These are phyloP conservation scores for Hypsizygus marmoreus DNA, from an alignment of 768 basidiomycete species.

Conservation along the genomic window DNA sequence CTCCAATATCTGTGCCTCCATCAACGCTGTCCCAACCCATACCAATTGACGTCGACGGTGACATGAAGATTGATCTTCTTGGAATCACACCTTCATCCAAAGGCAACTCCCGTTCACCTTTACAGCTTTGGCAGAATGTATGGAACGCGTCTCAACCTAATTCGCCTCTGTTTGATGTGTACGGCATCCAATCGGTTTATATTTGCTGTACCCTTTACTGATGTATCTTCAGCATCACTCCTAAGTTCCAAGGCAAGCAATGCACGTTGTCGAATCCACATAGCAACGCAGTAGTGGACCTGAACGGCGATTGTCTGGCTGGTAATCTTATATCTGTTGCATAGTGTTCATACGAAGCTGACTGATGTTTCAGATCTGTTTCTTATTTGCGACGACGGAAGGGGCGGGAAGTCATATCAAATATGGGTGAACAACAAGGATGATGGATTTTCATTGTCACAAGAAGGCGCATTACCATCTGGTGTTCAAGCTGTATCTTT, in stretches of 20 bases:
- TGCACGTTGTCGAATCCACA: slow-evolving; percentile 89
- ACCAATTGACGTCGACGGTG: slow-evolving; percentile 82
- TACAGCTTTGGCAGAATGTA: slow-evolving; percentile 80
- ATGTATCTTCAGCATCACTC: slow-evolving; percentile 45
- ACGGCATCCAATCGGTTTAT: slow-evolving; percentile 23
- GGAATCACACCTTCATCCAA: slow-evolving; percentile 54
- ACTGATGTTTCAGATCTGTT: slow-evolving; percentile 67
- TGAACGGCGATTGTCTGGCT: slow-evolving; percentile 95
- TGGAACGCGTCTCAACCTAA: slow-evolving; percentile 63
- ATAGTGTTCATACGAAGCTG: not conserved
- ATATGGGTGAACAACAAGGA: slow-evolving; percentile 91
- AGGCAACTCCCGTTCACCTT: slow-evolving; percentile 33
- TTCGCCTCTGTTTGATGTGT: slow-evolving; percentile 70
- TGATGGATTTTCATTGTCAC: slow-evolving; percentile 70
- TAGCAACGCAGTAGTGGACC: slow-evolving; percentile 91
- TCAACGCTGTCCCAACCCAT: slow-evolving; percentile 82
- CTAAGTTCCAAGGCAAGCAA: slow-evolving; percentile 60
- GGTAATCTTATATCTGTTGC: slow-evolving; percentile 40
- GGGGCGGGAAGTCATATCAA: slow-evolving; percentile 69
- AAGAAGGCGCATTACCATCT: slow-evolving; percentile 66
- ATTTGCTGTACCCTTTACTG: not conserved
- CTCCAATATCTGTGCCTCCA: slow-evolving; percentile 54
- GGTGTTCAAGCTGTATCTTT: slow-evolving; percentile 83
- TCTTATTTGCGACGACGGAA: slow-evolving; percentile 75
- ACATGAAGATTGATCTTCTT: slow-evolving; percentile 87